These are phyloP conservation scores for Galeopsis tetrahit DNA, from an alignment of 257 asterid species.

Conservation along the genomic window DNA sequence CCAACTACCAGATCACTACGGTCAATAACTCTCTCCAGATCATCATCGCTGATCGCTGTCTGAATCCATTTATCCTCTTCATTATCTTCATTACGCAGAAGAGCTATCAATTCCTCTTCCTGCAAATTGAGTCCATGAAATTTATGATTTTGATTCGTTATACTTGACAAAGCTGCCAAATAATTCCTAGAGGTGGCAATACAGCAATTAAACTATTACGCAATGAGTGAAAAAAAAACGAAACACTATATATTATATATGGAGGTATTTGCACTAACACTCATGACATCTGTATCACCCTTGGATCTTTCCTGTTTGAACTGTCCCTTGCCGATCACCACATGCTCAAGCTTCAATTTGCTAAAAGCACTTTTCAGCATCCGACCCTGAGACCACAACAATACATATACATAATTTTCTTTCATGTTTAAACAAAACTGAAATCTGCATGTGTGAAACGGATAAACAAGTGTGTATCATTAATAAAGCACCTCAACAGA, in stretches of 20 bases:
- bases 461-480: background rate
- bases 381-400: constrained; percentile 61
- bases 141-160: background rate
- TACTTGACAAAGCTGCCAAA: background rate
- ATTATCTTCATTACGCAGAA: constrained; percentile 71
- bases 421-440: background rate
- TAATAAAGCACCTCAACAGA: constrained; percentile 75
- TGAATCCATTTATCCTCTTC: constrained; percentile 83
- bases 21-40: constrained; percentile 75
- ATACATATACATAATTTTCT: background rate
- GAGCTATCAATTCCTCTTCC: constrained; percentile 88
- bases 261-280: constrained; percentile 41
- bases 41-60: constrained; percentile 78
- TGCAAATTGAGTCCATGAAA: constrained; percentile 25
- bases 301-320: constrained; percentile 83
- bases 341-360: constrained; percentile 96
- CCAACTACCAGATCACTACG: constrained; percentile 69
- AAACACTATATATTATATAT: no score
- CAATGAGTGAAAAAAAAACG: no score
- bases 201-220: background rate
- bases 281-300: constrained; percentile 42
- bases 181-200: background rate
- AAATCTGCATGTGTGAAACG: background rate
- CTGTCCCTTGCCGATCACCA: constrained; percentile 95
- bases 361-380: constrained; percentile 94